phyloP scores from a whole-genome alignment of 371 early-diverging fungal genomes.

The Fennellomyces sp. region DNA sequence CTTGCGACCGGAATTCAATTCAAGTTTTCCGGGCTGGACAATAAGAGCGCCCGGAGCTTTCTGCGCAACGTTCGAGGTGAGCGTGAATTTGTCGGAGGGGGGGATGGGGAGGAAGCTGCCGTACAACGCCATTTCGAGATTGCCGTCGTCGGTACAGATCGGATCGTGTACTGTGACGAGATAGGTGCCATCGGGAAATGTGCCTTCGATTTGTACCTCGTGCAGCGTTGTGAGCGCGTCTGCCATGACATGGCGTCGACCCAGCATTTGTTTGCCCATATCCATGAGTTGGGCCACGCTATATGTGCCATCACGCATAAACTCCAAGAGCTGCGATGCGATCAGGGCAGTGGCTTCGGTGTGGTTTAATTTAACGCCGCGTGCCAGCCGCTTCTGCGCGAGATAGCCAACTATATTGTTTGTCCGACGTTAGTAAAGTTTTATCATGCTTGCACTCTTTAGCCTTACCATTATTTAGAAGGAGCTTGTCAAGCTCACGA shows the following conservation, averaged over 20 bases:
- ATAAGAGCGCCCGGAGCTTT: conserved; percentile 71
- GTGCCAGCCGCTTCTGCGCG: conserved; percentile 88
- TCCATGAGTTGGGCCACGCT: conserved; percentile 89
- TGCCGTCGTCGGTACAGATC: conserved; percentile 78
- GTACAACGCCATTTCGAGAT: conserved; percentile 81
- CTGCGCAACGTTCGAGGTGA: conserved; percentile 37
- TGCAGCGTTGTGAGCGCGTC: conserved; percentile 69
- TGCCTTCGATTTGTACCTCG: conserved; percentile 90
- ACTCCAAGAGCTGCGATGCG: conserved; percentile 82
- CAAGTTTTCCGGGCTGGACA: conserved; percentile 59
- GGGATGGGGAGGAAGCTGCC: conserved; percentile 87
- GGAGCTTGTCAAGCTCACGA: conserved; percentile 74
- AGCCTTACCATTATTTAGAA: conserved; percentile 22
- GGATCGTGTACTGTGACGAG: conserved; percentile 91
- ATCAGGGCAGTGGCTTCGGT: conserved; percentile 87
- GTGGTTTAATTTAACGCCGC: conserved; percentile 85
- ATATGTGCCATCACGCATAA: conserved; percentile 86
- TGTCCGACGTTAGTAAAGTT: neutral
- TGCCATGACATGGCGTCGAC: conserved; percentile 81
- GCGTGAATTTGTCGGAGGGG: conserved; percentile 54
- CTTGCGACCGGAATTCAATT: conserved; percentile 70
- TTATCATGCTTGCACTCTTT: conserved; percentile 40
- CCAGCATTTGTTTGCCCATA: conserved; percentile 85
- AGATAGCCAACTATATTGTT: conserved; percentile 67
- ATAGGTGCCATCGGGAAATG: conserved; percentile 90